Evolutionary conservation across 257 asterid species (phyloP), one percentile per base, ranked within the genome.

Genomic region (Solanum chilense): DNA sequence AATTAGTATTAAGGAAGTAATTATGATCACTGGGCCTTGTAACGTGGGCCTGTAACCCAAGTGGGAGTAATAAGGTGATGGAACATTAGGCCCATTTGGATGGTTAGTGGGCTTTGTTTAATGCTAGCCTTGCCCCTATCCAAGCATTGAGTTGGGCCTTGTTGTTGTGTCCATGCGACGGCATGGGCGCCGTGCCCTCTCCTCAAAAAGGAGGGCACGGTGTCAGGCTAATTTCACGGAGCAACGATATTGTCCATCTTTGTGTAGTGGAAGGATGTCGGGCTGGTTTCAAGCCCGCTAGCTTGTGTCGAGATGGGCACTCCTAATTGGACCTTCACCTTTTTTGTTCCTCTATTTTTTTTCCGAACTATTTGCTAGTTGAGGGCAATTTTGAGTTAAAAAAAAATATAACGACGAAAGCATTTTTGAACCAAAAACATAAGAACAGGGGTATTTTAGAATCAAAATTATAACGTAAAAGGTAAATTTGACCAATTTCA

Each of bases 161-260:
- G 13, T 41, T 9, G 52, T 31, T 68, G 41, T 29, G 41, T 9
- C 6, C 5, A 13, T 10, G 70, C 45, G 74, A 47, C 68, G 56
- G 83, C 86, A 1, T 20, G 52, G 76, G 86, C 33, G n/a, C n/a
- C 35, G 12, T 44, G 82, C 76, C 18, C 75, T 21, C 66, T 11
- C 39, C 39, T 74, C 37, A 37, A 29, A 64, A 83, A 83, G 84
- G 70, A 47, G 86, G 87, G 91, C 88, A 83, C 7, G 15, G 91
- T 76, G 86, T 86, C 4, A 75, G 89, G 83, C 86, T 87, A 86
- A 81, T 12, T 75, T 87, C 86, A 89, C 80, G 58, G 88, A 87
- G 91, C 88, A 87, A 15, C 88, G 80, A 84, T 14, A 29, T 86
- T 68, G 15, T 58, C 87, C 87, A n/a, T n/a, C n/a, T n/a, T n/a